Evolutionary conservation across 208 protist species (phyloP), one percentile per base, ranked within the genome.

Genomic region (Willaertia magna): DNA sequence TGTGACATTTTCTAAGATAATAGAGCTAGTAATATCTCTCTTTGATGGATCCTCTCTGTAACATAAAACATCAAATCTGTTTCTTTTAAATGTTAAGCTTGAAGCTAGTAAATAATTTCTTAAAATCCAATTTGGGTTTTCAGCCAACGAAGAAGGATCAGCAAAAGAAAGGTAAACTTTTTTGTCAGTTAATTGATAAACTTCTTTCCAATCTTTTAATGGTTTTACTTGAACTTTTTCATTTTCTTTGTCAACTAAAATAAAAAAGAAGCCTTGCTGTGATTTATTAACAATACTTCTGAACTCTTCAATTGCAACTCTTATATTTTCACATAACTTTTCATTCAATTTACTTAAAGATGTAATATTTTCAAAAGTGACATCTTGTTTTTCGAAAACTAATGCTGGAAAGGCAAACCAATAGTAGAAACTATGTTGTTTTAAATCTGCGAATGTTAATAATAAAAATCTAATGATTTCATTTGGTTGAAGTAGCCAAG

Each of bases 371-470:
- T 49, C 18, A 34, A 34, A 67, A 34, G 12, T 34, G 9, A 67
- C 34, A 34, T 67, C 82, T 43, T 43, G 74, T 39, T 55, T 47
- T 40, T 55, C 26, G 16, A 76, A 59, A 34, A 74, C 48, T 6
- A 95, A 75, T 48, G 92, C 89, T 20, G 93, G 94, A 61, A 97
- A 93, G 42, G 88, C 91, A 79, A 96, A 95, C 89, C 90, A 93
- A 89, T 95, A 96, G 61, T 91, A 90, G 85, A 91, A 96, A 26
- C 89, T 85, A 88, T 95, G 92, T 52, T 92, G 90, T 87, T 97
- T 97, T 6, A 97, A 89, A 85, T 97, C 93, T 22, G 93, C 89
- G 86, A 87, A 96, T 1, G 92, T 89, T 11, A 95, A 82, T n/a
- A 95, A 48, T 16, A 94, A 84, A 84, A 95, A 96, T 79, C 86